These are phyloP conservation scores for Cruciata laevipes DNA, from an alignment of 257 asterid genomes.

Conservation along the genomic window DNA sequence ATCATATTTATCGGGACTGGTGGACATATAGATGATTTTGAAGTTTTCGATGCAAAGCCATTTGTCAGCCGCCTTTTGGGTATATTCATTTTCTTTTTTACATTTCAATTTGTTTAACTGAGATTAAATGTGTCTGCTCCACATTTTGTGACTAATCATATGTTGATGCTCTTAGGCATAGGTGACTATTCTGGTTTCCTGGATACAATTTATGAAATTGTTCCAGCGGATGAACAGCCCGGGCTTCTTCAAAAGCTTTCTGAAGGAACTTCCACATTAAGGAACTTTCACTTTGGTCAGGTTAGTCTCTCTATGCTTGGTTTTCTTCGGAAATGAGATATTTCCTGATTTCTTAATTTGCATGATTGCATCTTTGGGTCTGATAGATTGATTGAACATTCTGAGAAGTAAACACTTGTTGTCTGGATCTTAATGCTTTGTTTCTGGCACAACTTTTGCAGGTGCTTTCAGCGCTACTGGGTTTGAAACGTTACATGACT, in stretches of 20 bases:
- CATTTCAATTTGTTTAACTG: slow-evolving; percentile 4
- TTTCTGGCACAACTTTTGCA: slow-evolving; percentile 20
- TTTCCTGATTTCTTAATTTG: background rate
- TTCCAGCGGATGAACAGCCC: slow-evolving; percentile 99
- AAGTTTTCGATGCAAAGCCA: slow-evolving; percentile 92
- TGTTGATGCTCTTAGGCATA: slow-evolving; percentile 46
- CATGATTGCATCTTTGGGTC: background rate
- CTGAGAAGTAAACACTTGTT: background rate
- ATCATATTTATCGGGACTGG: slow-evolving; percentile 92
- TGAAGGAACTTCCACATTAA: slow-evolving; percentile 81
- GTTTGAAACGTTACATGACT: no score
- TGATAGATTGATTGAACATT: background rate
- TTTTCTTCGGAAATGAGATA: slow-evolving; percentile 33
- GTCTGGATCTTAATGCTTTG: background rate
- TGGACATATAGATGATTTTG: slow-evolving; percentile 97
- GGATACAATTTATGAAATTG: slow-evolving; percentile 94
- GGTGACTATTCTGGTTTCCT: slow-evolving; percentile 99
- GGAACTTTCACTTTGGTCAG: slow-evolving; percentile 96
- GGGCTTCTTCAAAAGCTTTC: slow-evolving; percentile 96
- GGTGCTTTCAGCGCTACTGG: slow-evolving; percentile 97
- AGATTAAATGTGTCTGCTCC: background rate
- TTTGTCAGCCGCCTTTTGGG: slow-evolving; percentile 98
- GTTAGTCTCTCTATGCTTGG: slow-evolving; percentile 29
- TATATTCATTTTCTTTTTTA: slow-evolving; percentile 16
- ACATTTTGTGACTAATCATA: background rate